Base-by-base conservation (phyloP, 1,284 basidiomycete species). In the Caloboletus firmus region DNA sequence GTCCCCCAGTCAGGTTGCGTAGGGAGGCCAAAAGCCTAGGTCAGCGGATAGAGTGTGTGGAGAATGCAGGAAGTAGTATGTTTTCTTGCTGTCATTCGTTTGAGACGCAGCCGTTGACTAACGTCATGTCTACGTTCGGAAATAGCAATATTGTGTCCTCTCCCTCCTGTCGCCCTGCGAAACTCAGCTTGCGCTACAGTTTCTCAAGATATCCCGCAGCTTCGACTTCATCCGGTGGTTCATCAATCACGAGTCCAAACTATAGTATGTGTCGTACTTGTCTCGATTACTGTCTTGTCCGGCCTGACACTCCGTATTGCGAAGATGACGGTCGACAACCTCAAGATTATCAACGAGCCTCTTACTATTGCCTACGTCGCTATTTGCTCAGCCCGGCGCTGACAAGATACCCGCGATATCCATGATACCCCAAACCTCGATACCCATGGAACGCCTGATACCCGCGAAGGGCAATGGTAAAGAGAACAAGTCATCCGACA, bases 401-500 rank as follows among this genome's bases (percentile, higher is more conserved):
- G 32, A 35, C 37, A 49, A 53, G 49, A 47, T 51, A 51, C 41
- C 53, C 32, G 30, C 49, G 45, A 52, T 18, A 28, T 28, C 53
- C 35, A 48, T 22, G n/a, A 49, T 56, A 35, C 45, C 57, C 24
- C 18, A n/a, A 24, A 28, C 37, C 17, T 28, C 18, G 22, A 51
- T 60, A 62, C 51, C 47, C 35, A 48, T 35, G 49, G 47, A 18
- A n/a, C 32, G 39, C 53, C 4, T 7, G 17, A 51, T 43, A 42
- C 39, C 40, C 22, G 20, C 44, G 35, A 62, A 43, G 15, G 26
- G 47, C 36, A 48, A 35, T 48, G 52, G 39, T 30, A 66, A 69
- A 41, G 67, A 69, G 47, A 66, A 66, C 34, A 49, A 41, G 20
- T 1, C 49, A 46, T 49, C 34, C 42, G 41, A 45, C 4, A 30